Conservation (phyloP, 2,329 filamentous ascomycete genomes). For the Fusarium brevicatenulatum region DNA sequence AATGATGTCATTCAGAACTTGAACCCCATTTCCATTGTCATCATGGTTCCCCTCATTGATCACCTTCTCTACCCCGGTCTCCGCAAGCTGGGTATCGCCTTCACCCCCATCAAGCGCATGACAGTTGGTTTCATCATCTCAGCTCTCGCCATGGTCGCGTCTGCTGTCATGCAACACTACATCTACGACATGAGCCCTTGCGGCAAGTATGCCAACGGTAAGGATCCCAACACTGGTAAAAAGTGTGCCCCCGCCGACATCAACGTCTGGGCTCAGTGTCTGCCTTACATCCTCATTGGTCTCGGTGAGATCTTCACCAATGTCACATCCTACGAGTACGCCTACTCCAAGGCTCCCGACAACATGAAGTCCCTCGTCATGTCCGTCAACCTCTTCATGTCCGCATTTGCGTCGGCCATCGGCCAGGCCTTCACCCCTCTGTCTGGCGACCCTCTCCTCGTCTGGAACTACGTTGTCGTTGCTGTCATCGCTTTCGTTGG, state of each 20-base stretch:
- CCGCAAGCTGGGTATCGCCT: constrained; percentile 69
- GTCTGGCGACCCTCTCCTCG: constrained; percentile 70
- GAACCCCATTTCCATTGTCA: constrained; percentile 78
- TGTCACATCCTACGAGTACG: constrained; percentile 75
- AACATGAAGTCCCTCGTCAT: constrained; percentile 85
- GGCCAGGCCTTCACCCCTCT: constrained; percentile 75
- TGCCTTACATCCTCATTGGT: constrained; percentile 63
- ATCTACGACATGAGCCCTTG: constrained; percentile 73
- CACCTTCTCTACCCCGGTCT: constrained; percentile 75
- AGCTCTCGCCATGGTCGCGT: constrained; percentile 68
- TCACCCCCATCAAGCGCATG: constrained; percentile 82
- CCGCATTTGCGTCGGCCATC: constrained; percentile 73
- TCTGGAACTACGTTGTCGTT: constrained; percentile 77
- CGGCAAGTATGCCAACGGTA: constrained; percentile 58
- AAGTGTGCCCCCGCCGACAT: constrained; percentile 62
- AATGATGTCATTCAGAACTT: constrained; percentile 83
- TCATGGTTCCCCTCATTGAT: constrained; percentile 79
- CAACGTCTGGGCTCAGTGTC: constrained; percentile 70
- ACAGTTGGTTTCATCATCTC: constrained; percentile 74
- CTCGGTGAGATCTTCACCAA: constrained; percentile 65
- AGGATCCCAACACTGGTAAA: no score
- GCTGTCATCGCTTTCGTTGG: constrained; percentile 71
- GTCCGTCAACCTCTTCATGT: constrained; percentile 76
- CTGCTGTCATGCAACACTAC: constrained; percentile 67
- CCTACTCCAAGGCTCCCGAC: constrained; percentile 79